Evolutionary conservation across 148 eudicot genomes (phyloP).

Genomic region (Camellia granthamiana): DNA sequence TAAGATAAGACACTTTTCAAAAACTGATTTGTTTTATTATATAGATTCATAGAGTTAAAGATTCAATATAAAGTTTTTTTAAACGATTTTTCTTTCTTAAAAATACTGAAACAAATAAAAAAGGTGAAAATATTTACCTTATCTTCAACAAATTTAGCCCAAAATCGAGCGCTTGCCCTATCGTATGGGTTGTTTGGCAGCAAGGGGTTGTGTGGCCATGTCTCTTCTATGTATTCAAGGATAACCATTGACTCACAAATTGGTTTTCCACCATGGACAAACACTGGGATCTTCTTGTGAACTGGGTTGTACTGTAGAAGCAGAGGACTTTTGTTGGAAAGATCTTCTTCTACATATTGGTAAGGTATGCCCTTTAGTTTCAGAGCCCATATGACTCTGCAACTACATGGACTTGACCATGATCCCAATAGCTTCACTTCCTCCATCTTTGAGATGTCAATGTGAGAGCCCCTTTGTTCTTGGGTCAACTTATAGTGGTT

Average conservation of each 20-base stretch:
- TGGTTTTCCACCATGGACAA: constrained; percentile 18
- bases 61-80: too few relatives aligned
- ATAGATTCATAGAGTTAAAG: too few relatives aligned
- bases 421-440: constrained; percentile 7
- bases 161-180: constrained; percentile 23
- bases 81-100: neutral
- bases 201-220: constrained; percentile 28
- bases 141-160: constrained; percentile 29
- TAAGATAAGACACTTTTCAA: too few relatives aligned
- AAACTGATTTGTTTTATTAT: too few relatives aligned
- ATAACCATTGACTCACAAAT: constrained; percentile 5
- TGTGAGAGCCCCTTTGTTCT: neutral
- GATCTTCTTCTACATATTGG: constrained; percentile 13
- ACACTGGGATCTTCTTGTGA: constrained; percentile 16
- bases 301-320: constrained; percentile 14
- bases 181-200: constrained; percentile 24
- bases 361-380: constrained; percentile 7
- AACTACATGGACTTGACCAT: neutral
- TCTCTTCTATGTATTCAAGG: constrained; percentile 16
- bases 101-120: neutral
- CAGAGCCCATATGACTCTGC: constrained; percentile 11
- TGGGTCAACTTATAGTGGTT: neutral
- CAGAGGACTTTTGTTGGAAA: constrained; percentile 1
- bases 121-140: constrained; percentile 7
- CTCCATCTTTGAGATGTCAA: neutral